phyloP scores from a whole-genome alignment of 495 filamentous ascomycete genomes.

The Aspergillus leporis region DNA sequence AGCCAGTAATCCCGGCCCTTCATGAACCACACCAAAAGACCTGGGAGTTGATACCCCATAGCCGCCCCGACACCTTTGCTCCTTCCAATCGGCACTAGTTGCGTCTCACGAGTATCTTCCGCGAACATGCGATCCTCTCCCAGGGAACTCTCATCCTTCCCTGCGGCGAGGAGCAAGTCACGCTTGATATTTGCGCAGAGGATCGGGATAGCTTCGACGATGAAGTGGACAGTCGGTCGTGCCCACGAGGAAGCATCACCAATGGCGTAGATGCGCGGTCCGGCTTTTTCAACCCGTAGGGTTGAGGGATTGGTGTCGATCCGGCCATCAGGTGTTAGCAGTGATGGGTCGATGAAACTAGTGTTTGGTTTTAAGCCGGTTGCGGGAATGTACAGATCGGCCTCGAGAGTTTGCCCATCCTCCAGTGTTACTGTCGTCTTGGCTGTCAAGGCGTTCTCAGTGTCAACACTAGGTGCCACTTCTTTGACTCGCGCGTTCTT shows the following conservation, averaged over 20 bases:
- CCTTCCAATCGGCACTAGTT: conserved; percentile 56
- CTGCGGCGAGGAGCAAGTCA: conserved; percentile 29
- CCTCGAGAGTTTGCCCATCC: conserved; percentile 36
- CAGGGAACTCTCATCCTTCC: conserved; percentile 3
- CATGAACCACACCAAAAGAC: conserved; percentile 56
- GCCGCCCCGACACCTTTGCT: conserved; percentile 56
- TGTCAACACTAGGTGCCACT: conserved; percentile 23
- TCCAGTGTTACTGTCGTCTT: conserved; percentile 33
- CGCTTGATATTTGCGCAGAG: conserved; percentile 47
- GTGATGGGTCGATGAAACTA: conserved; percentile 31
- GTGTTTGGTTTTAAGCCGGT: conserved; percentile 49
- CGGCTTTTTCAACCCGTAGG: conserved; percentile 49
- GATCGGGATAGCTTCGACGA: conserved; percentile 40
- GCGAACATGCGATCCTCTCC: conserved; percentile 25
- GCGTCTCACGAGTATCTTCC: conserved; percentile 47
- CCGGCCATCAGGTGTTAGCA: conserved; percentile 37
- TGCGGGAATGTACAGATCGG: conserved; percentile 53
- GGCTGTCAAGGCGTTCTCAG: conserved; percentile 19
- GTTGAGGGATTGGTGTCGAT: conserved; percentile 44
- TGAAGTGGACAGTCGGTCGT: conserved; percentile 37
- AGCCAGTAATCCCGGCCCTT: conserved; percentile 65
- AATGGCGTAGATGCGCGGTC: conserved; percentile 46
- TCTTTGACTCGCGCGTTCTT: conserved; percentile 33
- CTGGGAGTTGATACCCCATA: conserved; percentile 53
- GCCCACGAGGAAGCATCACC: conserved; percentile 42